phyloP scores from a whole-genome alignment of 2,329 filamentous ascomycete genomes.

The Balansia obtecta region DNA sequence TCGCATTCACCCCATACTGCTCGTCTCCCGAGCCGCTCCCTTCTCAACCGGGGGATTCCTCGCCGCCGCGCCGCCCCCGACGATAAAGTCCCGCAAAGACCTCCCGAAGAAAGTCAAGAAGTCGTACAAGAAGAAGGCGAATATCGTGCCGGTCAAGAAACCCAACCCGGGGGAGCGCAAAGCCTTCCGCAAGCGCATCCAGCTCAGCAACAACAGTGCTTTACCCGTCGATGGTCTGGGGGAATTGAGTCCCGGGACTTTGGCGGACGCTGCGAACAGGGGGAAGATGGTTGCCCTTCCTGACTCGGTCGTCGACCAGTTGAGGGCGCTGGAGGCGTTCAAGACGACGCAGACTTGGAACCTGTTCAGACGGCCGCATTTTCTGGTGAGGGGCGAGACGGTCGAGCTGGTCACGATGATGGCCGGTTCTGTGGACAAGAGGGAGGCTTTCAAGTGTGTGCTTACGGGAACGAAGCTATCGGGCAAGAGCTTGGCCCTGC shows the following conservation, averaged over 20 bases:
- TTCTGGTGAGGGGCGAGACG: slow-evolving; percentile 69
- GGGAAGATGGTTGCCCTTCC: slow-evolving; percentile 61
- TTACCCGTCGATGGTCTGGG: slow-evolving; percentile 59
- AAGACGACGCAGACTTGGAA: slow-evolving; percentile 82
- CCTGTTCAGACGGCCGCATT: slow-evolving; percentile 70
- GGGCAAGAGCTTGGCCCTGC: slow-evolving; percentile 77
- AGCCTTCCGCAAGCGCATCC: slow-evolving; percentile 74
- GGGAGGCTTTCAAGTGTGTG: slow-evolving; percentile 50
- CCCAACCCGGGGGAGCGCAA: slow-evolving; percentile 72
- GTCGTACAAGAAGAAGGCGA: slow-evolving; percentile 40
- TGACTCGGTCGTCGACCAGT: slow-evolving; percentile 58
- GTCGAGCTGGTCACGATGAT: slow-evolving; percentile 56
- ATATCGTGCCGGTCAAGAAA: slow-evolving; percentile 35
- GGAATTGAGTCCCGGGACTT: slow-evolving; percentile 42
- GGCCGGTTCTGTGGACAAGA: slow-evolving; percentile 36
- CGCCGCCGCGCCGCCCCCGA: slow-evolving; percentile 15
- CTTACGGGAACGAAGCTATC: slow-evolving; percentile 60
- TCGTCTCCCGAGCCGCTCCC: slow-evolving; percentile 18
- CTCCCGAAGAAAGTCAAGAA: slow-evolving; percentile 27
- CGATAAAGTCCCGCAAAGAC: slow-evolving; percentile 23
- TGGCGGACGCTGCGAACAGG: slow-evolving; percentile 40
- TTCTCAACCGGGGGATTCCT: slow-evolving; percentile 25
- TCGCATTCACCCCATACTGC: slow-evolving; percentile 19
- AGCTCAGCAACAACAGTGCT: slow-evolving; percentile 90
- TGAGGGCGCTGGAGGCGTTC: slow-evolving; percentile 80